Conservation (phyloP, 192 early-diverging fungal genomes). For the Coemansia sp. region DNA sequence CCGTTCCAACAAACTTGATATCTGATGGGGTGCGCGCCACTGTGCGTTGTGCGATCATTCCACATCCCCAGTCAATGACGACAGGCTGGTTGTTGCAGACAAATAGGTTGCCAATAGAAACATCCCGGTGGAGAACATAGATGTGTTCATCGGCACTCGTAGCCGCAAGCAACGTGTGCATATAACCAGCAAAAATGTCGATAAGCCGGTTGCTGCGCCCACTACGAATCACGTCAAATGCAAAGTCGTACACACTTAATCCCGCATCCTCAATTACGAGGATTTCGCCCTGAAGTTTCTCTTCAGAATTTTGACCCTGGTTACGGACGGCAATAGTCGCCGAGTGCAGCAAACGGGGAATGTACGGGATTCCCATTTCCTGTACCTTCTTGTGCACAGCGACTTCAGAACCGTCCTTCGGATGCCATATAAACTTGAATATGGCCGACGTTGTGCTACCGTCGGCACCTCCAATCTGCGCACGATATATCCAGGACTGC, state of each 20-base stretch:
- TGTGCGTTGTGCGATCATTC: neutral
- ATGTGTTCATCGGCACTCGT: neutral
- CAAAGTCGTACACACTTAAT: too few relatives aligned
- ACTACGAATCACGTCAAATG: too few relatives aligned
- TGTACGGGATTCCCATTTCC: neutral
- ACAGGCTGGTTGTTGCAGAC: neutral
- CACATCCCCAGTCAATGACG: slow-evolving; percentile 13
- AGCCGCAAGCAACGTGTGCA: slow-evolving; percentile 12
- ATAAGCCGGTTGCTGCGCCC: too few relatives aligned
- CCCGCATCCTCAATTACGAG: too few relatives aligned
- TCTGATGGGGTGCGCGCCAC: neutral
- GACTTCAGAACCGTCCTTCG: neutral
- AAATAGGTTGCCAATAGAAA: slow-evolving; percentile 11
- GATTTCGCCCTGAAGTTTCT: too few relatives aligned
- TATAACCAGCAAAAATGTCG: slow-evolving; percentile 9
- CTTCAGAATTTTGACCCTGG: neutral
- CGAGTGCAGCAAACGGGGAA: neutral
- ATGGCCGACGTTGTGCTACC: neutral
- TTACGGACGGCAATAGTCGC: neutral
- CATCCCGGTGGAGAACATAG: slow-evolving; percentile 7
- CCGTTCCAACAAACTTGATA: neutral
- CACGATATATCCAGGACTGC: neutral
- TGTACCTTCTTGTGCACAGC: neutral
- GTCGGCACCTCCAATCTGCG: neutral
- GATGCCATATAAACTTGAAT: neutral